Conservation (phyloP, 2,329 filamentous ascomycete genomes). For the Botrytis porri region DNA sequence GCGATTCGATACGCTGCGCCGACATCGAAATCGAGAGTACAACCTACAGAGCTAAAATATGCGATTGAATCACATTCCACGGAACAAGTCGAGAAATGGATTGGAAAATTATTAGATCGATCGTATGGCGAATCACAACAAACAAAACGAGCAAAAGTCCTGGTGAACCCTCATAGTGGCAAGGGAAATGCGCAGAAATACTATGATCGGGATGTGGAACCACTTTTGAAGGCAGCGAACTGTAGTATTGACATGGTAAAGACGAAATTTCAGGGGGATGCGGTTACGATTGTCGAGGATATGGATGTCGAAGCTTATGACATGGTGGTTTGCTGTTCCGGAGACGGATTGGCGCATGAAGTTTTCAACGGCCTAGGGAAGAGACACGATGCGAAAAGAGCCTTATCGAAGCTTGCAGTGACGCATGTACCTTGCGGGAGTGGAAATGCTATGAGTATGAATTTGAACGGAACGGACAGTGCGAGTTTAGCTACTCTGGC, state of each 20-base stretch:
- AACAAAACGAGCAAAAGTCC: conserved; percentile 76
- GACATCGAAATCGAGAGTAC: conserved; percentile 56
- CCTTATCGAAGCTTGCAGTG: conserved; percentile 74
- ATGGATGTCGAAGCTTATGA: conserved; percentile 80
- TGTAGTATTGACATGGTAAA: conserved; percentile 72
- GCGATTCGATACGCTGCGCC: conserved; percentile 70
- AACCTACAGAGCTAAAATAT: conserved; percentile 60
- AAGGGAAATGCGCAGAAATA: conserved; percentile 71
- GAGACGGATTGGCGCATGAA: conserved; percentile 88
- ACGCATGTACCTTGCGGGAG: conserved; percentile 88
- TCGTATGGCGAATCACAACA: conserved; percentile 69
- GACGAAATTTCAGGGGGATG: conserved; percentile 73
- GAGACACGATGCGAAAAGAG: conserved; percentile 69
- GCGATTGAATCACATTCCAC: conserved; percentile 43
- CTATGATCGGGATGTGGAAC: conserved; percentile 73
- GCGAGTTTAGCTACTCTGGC: conserved; percentile 74
- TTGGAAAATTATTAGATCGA: conserved; percentile 59
- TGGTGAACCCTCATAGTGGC: conserved; percentile 89
- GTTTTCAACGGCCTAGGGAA: conserved; percentile 89
- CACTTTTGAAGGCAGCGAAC: conserved; percentile 77
- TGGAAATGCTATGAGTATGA: conserved; percentile 90
- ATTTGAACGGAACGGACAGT: conserved; percentile 77
- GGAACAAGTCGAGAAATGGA: conserved; percentile 49
- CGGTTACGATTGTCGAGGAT: conserved; percentile 69
- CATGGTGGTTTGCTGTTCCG: conserved; percentile 83